Evolutionary conservation across 805 yeast species (phyloP), one percentile per base, ranked within the genome.

Genomic region (Myxozyma geophila): DNA sequence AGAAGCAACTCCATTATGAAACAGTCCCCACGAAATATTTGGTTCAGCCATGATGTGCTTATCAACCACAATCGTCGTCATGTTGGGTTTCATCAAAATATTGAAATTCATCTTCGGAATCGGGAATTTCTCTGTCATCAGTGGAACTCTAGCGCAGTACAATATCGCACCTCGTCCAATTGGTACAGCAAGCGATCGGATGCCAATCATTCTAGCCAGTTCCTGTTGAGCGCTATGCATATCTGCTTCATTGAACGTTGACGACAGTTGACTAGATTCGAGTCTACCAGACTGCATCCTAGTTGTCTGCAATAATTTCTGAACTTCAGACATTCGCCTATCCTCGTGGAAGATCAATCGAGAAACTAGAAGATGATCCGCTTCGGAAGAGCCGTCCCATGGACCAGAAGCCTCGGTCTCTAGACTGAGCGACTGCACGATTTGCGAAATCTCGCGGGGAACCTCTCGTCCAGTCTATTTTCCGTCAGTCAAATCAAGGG

Each of bases 1-100:
- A 0, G 93, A 82, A 1, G 96, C 86, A 0, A 87, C 96, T 15
- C 99, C 99, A 70, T 89, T 90, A 70, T 93, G 97, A 73, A 95
- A 95, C 66, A 85, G 84, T 0, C 96, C 97, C 97, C 97, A 92
- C 46, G 85, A 84, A 43, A 82, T 73, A 2, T 81, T 75, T 13
- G 78, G 81, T 1, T 79, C 76, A n/a, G 82, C 80, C 10, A 90
- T 70, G 0, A 81, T 66, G 2, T 83, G 85, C 54, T 82, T 83
- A 5, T 87, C 87, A 1, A 86, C 74, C 1, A 87, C 78, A 1
- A 90, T 83, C 21, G 85, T 88, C 1, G 87, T 82, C 77, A 83
- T 84, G 51, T 81, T 82, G 0, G 97, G 96, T 15, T 83, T 76
- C 48, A 92, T 83, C 19, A 83, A 68, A 0, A 90, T 82, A 65